Percentiles rank a stretch among this genome's conserved stretches.
phyloP scores from a whole-genome alignment of 768 basidiomycete species.

The Leccinum broughii region DNA sequence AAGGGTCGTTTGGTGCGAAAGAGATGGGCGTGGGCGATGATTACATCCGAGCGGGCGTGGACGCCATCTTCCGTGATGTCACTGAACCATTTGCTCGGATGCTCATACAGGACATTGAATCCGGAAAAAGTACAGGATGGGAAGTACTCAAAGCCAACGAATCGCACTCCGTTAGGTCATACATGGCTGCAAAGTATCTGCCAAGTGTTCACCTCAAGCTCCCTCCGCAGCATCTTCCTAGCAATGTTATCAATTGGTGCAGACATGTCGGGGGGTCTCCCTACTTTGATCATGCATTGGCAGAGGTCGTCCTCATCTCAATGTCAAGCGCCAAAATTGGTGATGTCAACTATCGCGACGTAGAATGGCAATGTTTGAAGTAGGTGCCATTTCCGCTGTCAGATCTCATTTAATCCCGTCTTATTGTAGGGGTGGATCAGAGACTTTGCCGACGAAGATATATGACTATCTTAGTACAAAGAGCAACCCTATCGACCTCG shows the following conservation, averaged over 20 bases:
- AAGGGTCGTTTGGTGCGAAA: conserved; percentile 6
- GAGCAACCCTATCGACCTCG: no score
- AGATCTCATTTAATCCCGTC: background rate
- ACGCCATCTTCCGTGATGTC: conserved; percentile 17
- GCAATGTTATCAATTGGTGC: conserved; percentile 31
- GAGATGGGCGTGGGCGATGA: conserved; percentile 9
- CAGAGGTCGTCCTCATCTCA: no score
- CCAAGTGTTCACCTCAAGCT: conserved; percentile 19
- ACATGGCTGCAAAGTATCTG: conserved; percentile 23
- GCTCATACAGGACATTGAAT: conserved; percentile 23
- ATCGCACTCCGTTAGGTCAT: conserved; percentile 26
- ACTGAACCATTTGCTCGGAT: conserved; percentile 18
- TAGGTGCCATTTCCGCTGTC: background rate
- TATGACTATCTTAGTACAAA: background rate
- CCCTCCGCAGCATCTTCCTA: conserved; percentile 16
- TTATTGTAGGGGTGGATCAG: background rate
- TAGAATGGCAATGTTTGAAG: background rate
- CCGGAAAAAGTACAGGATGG: conserved; percentile 25
- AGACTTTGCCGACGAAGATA: background rate
- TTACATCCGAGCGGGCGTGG: conserved; percentile 20
- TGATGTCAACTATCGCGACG: no score
- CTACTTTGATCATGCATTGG: background rate
- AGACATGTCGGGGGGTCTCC: background rate
- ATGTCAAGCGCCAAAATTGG: no score
- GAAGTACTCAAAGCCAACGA: conserved; percentile 28